Percentiles rank a stretch among this genome's conserved stretches.
Evolutionary conservation across 495 filamentous ascomycete genomes (phyloP).

Genomic region (Penicillium pancosmium): DNA sequence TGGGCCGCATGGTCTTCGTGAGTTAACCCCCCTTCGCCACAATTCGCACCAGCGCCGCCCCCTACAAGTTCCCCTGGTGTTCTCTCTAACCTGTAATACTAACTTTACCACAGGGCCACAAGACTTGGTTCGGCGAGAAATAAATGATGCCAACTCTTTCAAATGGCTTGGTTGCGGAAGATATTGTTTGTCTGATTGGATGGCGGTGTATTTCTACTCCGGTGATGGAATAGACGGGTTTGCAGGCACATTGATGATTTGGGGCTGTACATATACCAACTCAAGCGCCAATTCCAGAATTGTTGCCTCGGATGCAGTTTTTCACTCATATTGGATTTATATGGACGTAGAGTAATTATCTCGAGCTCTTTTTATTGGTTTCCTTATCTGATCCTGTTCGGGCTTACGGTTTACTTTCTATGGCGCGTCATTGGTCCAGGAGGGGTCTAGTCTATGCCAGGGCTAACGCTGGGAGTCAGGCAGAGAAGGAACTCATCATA

Average conservation of each 20-base stretch:
- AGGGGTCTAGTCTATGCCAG: too few relatives aligned
- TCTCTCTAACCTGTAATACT: slow-evolving; percentile 22
- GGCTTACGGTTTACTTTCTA: slow-evolving; percentile 7
- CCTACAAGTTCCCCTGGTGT: background rate
- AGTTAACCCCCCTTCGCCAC: slow-evolving; percentile 21
- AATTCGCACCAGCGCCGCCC: background rate
- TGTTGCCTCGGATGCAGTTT: slow-evolving; percentile 1
- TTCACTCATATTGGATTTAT: background rate
- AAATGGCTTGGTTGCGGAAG: slow-evolving; percentile 12
- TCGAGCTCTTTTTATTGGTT: background rate
- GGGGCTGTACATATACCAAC: slow-evolving; percentile 52
- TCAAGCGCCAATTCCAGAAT: slow-evolving; percentile 37
- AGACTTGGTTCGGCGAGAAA: slow-evolving; percentile 79
- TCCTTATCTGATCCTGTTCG: background rate
- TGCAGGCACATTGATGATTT: slow-evolving; percentile 33
- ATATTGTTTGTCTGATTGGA: slow-evolving; percentile 19
- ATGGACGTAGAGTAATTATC: background rate
- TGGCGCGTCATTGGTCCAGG: slow-evolving; percentile 5
- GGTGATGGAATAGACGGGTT: slow-evolving; percentile 35
- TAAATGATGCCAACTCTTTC: slow-evolving; percentile 41
- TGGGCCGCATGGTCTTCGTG: slow-evolving; percentile 61
- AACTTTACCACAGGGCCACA: slow-evolving; percentile 66
- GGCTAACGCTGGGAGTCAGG: background rate
- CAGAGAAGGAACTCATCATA: background rate
- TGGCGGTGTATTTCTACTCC: slow-evolving; percentile 48